Evolutionary conservation across 768 basidiomycete genomes (phyloP).

Genomic region (Rhizopogon vinicolor): DNA sequence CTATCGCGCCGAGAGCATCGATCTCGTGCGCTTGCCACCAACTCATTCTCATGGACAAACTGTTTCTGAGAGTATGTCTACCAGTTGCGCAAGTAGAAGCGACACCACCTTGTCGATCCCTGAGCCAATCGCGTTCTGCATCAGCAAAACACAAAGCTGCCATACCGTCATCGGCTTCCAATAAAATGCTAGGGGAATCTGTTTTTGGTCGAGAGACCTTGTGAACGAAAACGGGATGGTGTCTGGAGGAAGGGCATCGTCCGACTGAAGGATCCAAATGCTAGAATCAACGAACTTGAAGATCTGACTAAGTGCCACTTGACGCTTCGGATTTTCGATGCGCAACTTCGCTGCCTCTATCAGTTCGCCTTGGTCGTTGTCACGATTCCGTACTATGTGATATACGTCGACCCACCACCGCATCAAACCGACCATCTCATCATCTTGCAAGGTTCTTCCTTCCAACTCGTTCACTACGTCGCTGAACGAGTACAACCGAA

Average conservation of each 20-base stretch:
- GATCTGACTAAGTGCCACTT: constrained; percentile 62
- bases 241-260: constrained; percentile 71
- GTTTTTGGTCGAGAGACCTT: constrained; percentile 44
- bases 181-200: constrained; percentile 54
- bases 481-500: constrained; percentile 68
- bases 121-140: no score
- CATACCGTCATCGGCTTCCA: constrained; percentile 63
- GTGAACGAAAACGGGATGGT: constrained; percentile 67
- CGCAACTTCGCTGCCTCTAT: background rate
- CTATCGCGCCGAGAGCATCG: no score
- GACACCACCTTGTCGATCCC: no score
- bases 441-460: constrained; percentile 55
- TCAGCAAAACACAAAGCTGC: no score
- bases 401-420: constrained; percentile 68
- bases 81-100: no score
- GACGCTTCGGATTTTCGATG: constrained; percentile 6
- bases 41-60: no score
- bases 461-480: constrained; percentile 77
- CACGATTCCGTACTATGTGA: background rate
- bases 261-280: constrained; percentile 50
- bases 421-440: constrained; percentile 74
- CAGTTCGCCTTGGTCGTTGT: background rate
- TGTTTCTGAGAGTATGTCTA: no score
- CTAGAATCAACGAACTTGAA: constrained; percentile 63
- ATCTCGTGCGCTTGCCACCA: no score